These are phyloP conservation scores for Termitomyces sp. DNA, from an alignment of 768 basidiomycete genomes.

Conservation along the genomic window DNA sequence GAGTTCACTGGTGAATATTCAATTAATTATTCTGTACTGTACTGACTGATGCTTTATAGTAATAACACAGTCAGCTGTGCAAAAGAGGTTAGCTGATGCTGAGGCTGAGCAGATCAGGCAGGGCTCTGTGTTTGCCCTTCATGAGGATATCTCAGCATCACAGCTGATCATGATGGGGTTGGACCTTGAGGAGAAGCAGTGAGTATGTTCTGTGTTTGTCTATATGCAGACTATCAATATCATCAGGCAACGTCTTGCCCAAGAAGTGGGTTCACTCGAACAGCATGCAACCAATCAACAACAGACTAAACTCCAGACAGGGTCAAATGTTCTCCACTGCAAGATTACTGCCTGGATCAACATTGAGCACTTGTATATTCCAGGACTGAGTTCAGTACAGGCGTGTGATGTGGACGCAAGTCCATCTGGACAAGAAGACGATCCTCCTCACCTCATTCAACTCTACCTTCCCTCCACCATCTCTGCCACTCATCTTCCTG, in stretches of 20 bases:
- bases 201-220: too few relatives aligned
- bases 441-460: background rate
- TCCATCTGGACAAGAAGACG: background rate
- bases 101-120: too few relatives aligned
- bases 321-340: conserved; percentile 4
- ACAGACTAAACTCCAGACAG: background rate
- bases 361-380: conserved; percentile 18
- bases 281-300: conserved; percentile 9
- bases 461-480: conserved; percentile 1
- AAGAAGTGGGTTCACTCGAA: background rate
- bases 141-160: too few relatives aligned
- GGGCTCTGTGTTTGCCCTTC: too few relatives aligned
- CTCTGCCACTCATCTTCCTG: background rate
- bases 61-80: too few relatives aligned
- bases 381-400: background rate
- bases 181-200: too few relatives aligned
- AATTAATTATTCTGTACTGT: too few relatives aligned
- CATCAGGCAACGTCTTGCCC: background rate
- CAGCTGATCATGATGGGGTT: too few relatives aligned
- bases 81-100: too few relatives aligned
- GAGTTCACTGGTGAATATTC: too few relatives aligned
- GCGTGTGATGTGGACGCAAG: background rate
- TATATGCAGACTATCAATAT: too few relatives aligned
- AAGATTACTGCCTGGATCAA: conserved; percentile 16
- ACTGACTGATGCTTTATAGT: too few relatives aligned